A percentile compares a stretch with the other conserved stretches of the same genome.
These are phyloP conservation scores for Xylariaceae sp. DNA, from an alignment of 2,329 filamentous ascomycete genomes.

Conservation along the genomic window DNA sequence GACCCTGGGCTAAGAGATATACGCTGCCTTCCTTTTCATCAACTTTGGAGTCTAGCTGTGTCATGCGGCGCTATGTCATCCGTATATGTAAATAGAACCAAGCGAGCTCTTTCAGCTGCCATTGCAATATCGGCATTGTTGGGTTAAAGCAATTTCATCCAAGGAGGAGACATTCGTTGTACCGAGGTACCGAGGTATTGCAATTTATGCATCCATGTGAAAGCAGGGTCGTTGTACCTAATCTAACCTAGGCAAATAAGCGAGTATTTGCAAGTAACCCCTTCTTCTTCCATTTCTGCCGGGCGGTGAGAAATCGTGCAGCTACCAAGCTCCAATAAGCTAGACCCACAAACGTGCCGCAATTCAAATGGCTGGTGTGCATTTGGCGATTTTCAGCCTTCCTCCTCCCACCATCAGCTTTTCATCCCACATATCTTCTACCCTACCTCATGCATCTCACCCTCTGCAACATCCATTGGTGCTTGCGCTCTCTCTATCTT, in stretches of 20 bases:
- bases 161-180: not conserved
- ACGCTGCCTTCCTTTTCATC: too few species aligned
- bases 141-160: not conserved
- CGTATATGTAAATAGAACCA: too few species aligned
- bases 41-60: too few species aligned
- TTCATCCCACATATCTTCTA: conserved; percentile 28
- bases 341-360: conserved; percentile 21
- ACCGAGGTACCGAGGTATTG: not conserved
- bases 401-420: conserved; percentile 27
- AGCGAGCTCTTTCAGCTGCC: not conserved
- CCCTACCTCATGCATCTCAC: conserved; percentile 15
- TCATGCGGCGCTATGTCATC: too few species aligned
- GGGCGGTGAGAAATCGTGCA: conserved; percentile 21
- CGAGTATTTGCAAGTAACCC: not conserved
- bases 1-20: too few species aligned
- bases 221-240: not conserved
- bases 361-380: conserved; percentile 32
- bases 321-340: not conserved
- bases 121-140: not conserved
- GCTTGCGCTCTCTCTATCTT: conserved; percentile 15
- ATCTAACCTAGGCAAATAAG: not conserved
- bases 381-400: conserved; percentile 34
- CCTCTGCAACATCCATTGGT: conserved; percentile 21
- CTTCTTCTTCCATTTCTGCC: conserved; percentile 22
- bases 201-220: too few species aligned